Base-by-base conservation (phyloP, 1,139 yeast genomes). In the Geotrichum citri-aurantii region DNA sequence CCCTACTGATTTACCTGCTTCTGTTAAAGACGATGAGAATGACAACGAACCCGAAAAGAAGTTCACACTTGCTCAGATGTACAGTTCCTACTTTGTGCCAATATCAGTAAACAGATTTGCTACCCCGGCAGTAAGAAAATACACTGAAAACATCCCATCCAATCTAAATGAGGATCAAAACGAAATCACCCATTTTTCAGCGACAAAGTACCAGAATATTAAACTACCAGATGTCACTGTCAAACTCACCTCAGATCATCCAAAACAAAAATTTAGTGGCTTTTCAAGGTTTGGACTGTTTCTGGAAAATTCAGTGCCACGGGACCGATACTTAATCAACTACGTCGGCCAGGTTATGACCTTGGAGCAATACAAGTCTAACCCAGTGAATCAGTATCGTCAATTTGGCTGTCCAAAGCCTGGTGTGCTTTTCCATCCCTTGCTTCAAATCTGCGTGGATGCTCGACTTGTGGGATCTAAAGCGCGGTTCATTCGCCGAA, bases 331-430 rank as follows among this genome's bases (percentile, higher is more conserved):
- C 3, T 73, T 91, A 2, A 77, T 81, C 42, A 93, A 89, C 66
- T 80, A 84, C 63, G 71, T 84, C 12, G 98, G 98, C 7, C 95
- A 88, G 63, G 71, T 91, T 5, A 86, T 84, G 65, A 76, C 81
- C 55, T 84, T 84, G 63, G 77, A 78, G 24, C 81, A 81, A 64
- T 92, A 91, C 69, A 78, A 81, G 40, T 69, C 73, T 7, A 88
- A 89, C 65, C 78, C 82, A 10, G 76, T 84, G 57, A 93, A 92
- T 70, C 96, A 90, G 68, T 92, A 90, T 70, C 73, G 83, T 62
- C 71, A 81, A n/a, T 83, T 91, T 81, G 97, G 97, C 0, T 83
- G 90, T 19, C 85, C 95, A 12, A 91, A 91, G 67, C 93, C 95
- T 1, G 83, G 83, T 59, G 96, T 89, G 1, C 71, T 85, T 66